Evolutionary conservation across 225 moss, liverwort and hornwort species (phyloP), one percentile per base, ranked within the genome.

Genomic region (Asterella californica): DNA sequence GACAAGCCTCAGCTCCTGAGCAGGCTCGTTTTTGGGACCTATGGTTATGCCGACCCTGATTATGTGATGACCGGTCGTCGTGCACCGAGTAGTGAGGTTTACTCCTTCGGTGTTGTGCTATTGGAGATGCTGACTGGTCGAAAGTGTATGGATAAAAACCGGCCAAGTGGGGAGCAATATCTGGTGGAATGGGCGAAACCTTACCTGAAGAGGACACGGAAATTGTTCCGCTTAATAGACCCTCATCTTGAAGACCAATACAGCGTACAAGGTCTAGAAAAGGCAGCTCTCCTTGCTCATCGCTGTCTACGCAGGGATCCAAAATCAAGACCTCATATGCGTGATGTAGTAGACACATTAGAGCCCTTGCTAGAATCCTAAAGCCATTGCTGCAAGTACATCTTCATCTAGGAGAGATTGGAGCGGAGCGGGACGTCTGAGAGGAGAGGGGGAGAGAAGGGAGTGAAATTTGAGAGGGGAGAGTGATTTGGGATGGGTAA

Each of bases 31-130:
- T 95, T 99, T 95, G 97, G 97, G 72, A 99, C 97, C 6, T 94
- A 99, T 83, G 97, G 97, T 18, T 99, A 99, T 86, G 97, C 97
- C 46, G 97, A 95, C 34, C 97, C 97, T 27, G 97, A 99, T 82
- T 99, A 99, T 88, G 93, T 99, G 73, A 99, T 99, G 97, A 99
- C 97, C 73, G 96, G 96, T 90, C 97, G 95, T 88, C 88, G 95
- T 55, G 95, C 97, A 59, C 92, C 95, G n/a, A 88, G 93, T 83
- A 99, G 97, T 88, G 97, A 99, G 82, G 97, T 99, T 54, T 99
- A 99, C 82, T 95, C 95, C 76, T 99, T 99, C 81, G 97, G 97
- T 66, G 97, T 99, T 30, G 97, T 99, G 73, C 74, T 99, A 71
- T 79, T 99, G 81, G 97, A 99, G 88, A 95, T 99, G 95, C 78